Base-by-base conservation (phyloP, 768 basidiomycete species). In the Solioccasus polychromus region DNA sequence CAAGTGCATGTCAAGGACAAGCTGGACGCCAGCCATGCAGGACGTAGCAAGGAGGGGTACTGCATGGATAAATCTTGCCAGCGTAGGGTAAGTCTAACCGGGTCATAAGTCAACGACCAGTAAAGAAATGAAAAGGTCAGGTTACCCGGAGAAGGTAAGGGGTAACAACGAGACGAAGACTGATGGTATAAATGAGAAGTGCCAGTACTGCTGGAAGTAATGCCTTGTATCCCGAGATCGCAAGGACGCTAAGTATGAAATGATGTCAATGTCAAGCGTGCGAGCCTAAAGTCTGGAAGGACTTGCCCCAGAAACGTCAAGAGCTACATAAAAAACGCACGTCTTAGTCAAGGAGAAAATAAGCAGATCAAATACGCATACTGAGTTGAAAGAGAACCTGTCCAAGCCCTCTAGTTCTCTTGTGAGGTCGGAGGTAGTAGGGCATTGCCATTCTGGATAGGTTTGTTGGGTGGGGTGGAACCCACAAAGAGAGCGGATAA, bases 131-230 rank as follows among this genome's bases (percentile, higher is more conserved):
- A n/a, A n/a, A n/a, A n/a, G n/a, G n/a, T n/a, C n/a, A n/a, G n/a
- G n/a, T 35, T 35, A 50, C 57, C 9, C 36, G 30, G 23, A 54
- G 25, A 22, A 46, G 36, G 9, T 45, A 48, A 4, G 29, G 22
- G 18, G 45, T 42, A 39, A 44, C 26, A 12, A 42, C 37, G 30
- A 53, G 39, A 24, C 55, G 46, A 17, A 59, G 46, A 15, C 44
- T 53, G 38, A 56, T 46, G 11, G 51, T 53, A 17, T 53, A 59
- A 5, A 59, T 44, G 20, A 56, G 34, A 31, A 59, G 47, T 4
- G 38, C 39, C 24, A 60, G 46, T 2, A 51, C 51, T 8, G 42
- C 36, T 8, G 48, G 55, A 5, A 28, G 12, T 18, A 52, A 42
- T 2, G 42, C 20, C 14, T 28, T 35, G 2, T 42, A 48, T 11